Percentiles rank a stretch among this genome's conserved stretches.
Evolutionary conservation across 1,284 basidiomycete species (phyloP).

Genomic region (Tylopilus sp.): DNA sequence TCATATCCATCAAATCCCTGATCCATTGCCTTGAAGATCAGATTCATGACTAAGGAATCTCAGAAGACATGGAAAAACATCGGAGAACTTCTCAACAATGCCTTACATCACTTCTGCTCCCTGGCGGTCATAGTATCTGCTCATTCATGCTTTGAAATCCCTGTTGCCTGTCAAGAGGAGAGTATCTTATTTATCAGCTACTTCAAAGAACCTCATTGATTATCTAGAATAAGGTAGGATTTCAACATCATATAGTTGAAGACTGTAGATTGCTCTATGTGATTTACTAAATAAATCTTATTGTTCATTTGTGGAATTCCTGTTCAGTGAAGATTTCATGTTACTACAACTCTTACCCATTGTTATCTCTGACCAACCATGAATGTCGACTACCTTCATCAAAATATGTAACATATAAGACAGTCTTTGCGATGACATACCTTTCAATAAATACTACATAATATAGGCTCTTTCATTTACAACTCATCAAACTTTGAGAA

Average conservation of each 20-base stretch:
- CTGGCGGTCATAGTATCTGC: conserved; percentile 22
- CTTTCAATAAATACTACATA: too few species aligned
- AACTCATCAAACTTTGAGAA: too few species aligned
- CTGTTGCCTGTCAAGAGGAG: conserved; percentile 37
- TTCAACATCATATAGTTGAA: conserved; percentile 48
- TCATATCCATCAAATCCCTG: conserved; percentile 3
- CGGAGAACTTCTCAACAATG: conserved; percentile 45
- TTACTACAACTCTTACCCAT: conserved; percentile 44
- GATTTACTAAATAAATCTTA: conserved; percentile 40
- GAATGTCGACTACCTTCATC: conserved; percentile 39
- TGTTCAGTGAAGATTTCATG: conserved; percentile 56
- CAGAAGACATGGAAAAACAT: conserved; percentile 24
- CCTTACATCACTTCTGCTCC: conserved; percentile 36
- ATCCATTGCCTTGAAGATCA: conserved; percentile 41
- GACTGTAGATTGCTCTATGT: conserved; percentile 44
- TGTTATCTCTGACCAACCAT: conserved; percentile 51
- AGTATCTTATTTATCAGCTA: conserved; percentile 30
- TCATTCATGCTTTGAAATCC: conserved; percentile 27
- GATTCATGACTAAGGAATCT: conserved; percentile 51
- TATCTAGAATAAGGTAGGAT: conserved; percentile 51
- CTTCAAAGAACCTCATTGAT: conserved; percentile 46
- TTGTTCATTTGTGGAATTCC: conserved; percentile 50
- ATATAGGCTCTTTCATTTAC: too few species aligned
- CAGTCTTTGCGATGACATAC: too few species aligned
- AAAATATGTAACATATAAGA: conserved; percentile 46